These are phyloP conservation scores for Leccinum broughii DNA, from an alignment of 768 basidiomycete species.

Conservation along the genomic window DNA sequence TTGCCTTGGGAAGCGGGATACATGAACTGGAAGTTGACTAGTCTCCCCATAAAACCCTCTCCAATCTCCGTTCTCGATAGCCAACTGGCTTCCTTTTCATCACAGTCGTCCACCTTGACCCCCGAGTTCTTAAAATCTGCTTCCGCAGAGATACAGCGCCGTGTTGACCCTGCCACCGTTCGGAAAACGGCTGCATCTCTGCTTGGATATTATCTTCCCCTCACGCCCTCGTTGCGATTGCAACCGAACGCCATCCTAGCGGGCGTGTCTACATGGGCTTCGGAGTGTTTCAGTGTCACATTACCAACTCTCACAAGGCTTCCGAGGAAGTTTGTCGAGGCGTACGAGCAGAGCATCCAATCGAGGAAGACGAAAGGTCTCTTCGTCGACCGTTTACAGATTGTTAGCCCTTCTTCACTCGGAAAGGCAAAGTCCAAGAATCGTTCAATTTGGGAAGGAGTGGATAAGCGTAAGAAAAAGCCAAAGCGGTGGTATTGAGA, in stretches of 20 bases:
- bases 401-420: conserved; percentile 17
- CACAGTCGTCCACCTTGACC: conserved; percentile 11
- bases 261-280: conserved; percentile 63
- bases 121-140: conserved; percentile 29
- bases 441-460: conserved; percentile 29
- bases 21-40: conserved; percentile 56
- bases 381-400: conserved; percentile 22
- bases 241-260: conserved; percentile 46
- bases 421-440: conserved; percentile 26
- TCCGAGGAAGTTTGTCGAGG: conserved; percentile 25
- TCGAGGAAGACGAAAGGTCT: conserved; percentile 21
- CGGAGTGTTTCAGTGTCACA: conserved; percentile 22
- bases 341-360: conserved; percentile 17
- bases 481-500: conserved; percentile 22
- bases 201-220: conserved; percentile 70
- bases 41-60: conserved; percentile 69
- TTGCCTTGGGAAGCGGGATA: conserved; percentile 79
- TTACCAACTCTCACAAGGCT: conserved; percentile 20
- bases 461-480: conserved; percentile 9
- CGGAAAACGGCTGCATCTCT: conserved; percentile 63
- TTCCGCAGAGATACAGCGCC: conserved; percentile 33
- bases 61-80: conserved; percentile 26
- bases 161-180: conserved; percentile 51
- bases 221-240: conserved; percentile 48
- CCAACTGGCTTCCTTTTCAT: conserved; percentile 14